These are phyloP conservation scores for Apium graveolens DNA, from an alignment of 129 eudicot genomes.

Conservation along the genomic window DNA sequence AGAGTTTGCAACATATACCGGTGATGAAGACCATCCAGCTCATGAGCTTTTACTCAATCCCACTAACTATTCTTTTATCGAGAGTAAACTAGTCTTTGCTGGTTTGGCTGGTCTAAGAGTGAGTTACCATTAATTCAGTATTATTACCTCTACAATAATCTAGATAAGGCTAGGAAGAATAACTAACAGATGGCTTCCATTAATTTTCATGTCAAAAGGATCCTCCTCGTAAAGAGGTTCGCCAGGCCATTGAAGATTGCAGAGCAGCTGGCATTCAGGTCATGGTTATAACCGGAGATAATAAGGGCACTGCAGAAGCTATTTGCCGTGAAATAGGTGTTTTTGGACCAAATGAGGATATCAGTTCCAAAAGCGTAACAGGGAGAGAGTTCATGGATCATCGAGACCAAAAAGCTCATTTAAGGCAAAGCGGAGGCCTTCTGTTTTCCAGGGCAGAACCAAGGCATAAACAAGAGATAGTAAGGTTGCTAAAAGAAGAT, in stretches of 20 bases:
- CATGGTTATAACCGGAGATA: constrained; percentile 96
- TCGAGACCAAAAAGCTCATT: constrained; percentile 37
- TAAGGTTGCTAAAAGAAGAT: constrained; percentile 74
- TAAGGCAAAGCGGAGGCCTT: constrained; percentile 70
- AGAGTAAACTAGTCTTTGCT: constrained; percentile 74
- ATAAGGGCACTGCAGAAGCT: constrained; percentile 98
- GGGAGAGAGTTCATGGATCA: constrained; percentile 83
- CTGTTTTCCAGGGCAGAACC: constrained; percentile 92
- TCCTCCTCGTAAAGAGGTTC: constrained; percentile 96
- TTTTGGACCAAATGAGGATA: constrained; percentile 56
- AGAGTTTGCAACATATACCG: constrained; percentile 62
- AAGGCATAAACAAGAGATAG: constrained; percentile 84
- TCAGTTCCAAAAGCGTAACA: constrained; percentile 59
- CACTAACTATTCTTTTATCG: constrained; percentile 65
- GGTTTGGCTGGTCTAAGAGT: constrained; percentile 95
- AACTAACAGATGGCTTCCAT: not conserved
- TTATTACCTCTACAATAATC: not conserved
- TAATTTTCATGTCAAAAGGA: constrained; percentile 39
- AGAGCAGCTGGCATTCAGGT: constrained; percentile 92
- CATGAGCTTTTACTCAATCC: constrained; percentile 69
- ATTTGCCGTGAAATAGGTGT: constrained; percentile 91
- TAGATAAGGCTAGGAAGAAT: not conserved
- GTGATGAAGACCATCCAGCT: constrained; percentile 86
- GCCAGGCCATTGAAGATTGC: constrained; percentile 91
- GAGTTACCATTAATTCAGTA: constrained; percentile 13